phyloP scores from a whole-genome alignment of 768 basidiomycete species.

The Lactarius trivialis region DNA sequence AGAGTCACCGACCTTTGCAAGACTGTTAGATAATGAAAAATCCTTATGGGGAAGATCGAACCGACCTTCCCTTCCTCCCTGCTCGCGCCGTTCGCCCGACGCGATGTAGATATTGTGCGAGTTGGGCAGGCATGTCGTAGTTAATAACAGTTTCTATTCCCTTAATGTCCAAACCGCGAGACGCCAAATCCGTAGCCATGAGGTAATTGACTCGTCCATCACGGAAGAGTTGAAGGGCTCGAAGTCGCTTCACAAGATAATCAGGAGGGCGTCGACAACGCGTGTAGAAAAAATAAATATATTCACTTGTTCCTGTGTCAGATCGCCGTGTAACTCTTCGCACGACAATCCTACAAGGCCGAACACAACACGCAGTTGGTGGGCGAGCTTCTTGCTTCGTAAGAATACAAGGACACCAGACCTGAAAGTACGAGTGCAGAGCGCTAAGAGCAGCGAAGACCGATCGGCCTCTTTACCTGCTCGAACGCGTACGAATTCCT shows the following conservation, averaged over 20 bases:
- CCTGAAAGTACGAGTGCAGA: constrained; percentile 87
- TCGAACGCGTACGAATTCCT: constrained; percentile 92
- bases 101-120: constrained; percentile 92
- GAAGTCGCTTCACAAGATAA: constrained; percentile 55
- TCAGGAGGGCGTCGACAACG: background rate
- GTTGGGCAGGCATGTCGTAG: constrained; percentile 94
- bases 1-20: constrained; percentile 77
- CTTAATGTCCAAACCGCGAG: constrained; percentile 94
- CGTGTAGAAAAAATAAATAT: constrained; percentile 1
- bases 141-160: constrained; percentile 97
- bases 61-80: constrained; percentile 84
- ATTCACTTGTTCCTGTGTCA: constrained; percentile 89
- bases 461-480: constrained; percentile 73
- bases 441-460: constrained; percentile 64
- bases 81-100: constrained; percentile 97
- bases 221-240: constrained; percentile 80
- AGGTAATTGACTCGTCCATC: constrained; percentile 85
- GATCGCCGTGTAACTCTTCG: constrained; percentile 90
- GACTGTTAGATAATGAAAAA: constrained; percentile 11
- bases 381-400: constrained; percentile 93
- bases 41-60: constrained; percentile 16
- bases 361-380: constrained; percentile 94
- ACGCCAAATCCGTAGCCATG: constrained; percentile 94
- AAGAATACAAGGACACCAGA: constrained; percentile 86
- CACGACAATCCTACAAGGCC: constrained; percentile 82